Percentiles rank a stretch among this genome's conserved stretches.
Conservation (phyloP, 1,284 basidiomycete species). For the Caloboletus firmus region DNA sequence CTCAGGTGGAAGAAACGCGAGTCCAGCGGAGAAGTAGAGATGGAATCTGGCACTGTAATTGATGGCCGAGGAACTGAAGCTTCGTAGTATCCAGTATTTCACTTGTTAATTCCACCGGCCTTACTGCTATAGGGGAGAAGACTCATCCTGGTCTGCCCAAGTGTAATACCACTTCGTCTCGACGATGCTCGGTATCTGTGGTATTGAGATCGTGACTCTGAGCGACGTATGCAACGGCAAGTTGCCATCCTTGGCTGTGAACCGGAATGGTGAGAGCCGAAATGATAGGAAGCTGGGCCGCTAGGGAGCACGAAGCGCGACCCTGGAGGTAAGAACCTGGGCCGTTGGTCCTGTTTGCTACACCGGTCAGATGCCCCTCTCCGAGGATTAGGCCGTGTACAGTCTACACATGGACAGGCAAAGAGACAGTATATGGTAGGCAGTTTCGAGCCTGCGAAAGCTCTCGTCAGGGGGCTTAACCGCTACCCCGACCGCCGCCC, state of each 20-base stretch:
- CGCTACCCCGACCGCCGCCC: too few species aligned
- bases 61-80: neutral
- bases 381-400: too few species aligned
- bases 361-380: too few species aligned
- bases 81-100: neutral
- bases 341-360: too few species aligned
- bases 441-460: too few species aligned
- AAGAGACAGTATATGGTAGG: too few species aligned
- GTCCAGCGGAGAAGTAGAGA: neutral
- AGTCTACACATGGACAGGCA: neutral
- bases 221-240: neutral
- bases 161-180: neutral
- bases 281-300: too few species aligned
- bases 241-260: neutral
- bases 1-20: neutral
- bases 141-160: neutral
- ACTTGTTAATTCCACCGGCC: neutral
- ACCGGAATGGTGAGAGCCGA: too few species aligned
- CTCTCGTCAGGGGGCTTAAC: too few species aligned
- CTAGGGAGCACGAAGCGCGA: too few species aligned
- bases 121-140: too few species aligned
- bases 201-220: neutral
- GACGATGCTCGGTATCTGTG: neutral
- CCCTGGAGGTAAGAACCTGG: too few species aligned
- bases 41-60: constrained; percentile 1